Evolutionary conservation across 2,329 filamentous ascomycete species (phyloP).

Genomic region (Ramularia endophylla): DNA sequence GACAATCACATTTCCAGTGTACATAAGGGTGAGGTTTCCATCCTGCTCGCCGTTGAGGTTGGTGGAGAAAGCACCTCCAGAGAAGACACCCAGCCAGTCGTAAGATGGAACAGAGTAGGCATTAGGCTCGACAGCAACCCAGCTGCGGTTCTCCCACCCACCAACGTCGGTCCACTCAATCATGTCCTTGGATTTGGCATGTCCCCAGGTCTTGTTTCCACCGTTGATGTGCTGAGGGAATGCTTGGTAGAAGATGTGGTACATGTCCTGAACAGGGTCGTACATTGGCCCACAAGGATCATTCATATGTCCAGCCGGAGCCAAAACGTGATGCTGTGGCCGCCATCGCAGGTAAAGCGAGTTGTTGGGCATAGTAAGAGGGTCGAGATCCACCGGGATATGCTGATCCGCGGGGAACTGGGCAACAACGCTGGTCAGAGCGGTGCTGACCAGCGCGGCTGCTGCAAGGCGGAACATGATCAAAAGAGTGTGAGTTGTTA

Average conservation of each 20-base stretch:
- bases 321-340: constrained; percentile 38
- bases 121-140: constrained; percentile 34
- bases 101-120: constrained; percentile 33
- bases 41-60: constrained; percentile 39
- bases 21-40: constrained; percentile 39
- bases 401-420: constrained; percentile 5
- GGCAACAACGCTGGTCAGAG: neutral
- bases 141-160: constrained; percentile 39
- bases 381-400: neutral
- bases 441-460: too few species aligned
- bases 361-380: constrained; percentile 1
- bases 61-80: constrained; percentile 42
- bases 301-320: constrained; percentile 43
- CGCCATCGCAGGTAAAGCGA: constrained; percentile 15
- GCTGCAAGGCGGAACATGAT: too few species aligned
- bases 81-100: constrained; percentile 46
- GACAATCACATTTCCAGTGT: constrained; percentile 39
- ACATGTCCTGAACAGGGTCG: constrained; percentile 39
- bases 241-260: constrained; percentile 49
- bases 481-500: too few species aligned
- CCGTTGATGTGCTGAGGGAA: constrained; percentile 39
- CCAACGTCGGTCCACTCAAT: constrained; percentile 35
- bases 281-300: constrained; percentile 47
- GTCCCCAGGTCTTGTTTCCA: constrained; percentile 44
- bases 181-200: constrained; percentile 44